Percentiles rank a stretch among this genome's conserved stretches.
phyloP scores from a whole-genome alignment of 768 basidiomycete genomes.

The Mycena maculata region DNA sequence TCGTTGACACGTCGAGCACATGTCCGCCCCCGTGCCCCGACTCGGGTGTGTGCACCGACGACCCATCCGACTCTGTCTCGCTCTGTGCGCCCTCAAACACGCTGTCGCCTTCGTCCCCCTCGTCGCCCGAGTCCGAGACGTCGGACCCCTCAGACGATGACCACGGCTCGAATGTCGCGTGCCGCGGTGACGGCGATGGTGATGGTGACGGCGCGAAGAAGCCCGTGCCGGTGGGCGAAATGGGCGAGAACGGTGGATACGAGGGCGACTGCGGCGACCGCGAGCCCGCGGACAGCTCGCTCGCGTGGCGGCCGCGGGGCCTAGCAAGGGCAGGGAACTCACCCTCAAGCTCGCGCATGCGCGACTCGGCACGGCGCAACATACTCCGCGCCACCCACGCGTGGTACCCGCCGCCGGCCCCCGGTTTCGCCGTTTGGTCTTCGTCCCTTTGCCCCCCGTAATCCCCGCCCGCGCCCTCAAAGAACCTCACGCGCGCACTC shows the following conservation, averaged over 20 bases:
- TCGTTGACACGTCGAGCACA: conserved; percentile 14
- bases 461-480: conserved; percentile 34
- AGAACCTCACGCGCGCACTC: conserved; percentile 42
- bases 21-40: conserved; percentile 25
- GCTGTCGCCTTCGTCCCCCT: neutral
- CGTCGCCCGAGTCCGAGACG: no score
- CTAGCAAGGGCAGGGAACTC: conserved; percentile 17
- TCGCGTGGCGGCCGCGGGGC: neutral
- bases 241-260: neutral
- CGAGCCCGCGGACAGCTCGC: neutral
- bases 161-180: conserved; percentile 34
- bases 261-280: neutral
- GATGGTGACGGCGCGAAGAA: conserved; percentile 20
- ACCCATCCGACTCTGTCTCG: conserved; percentile 27
- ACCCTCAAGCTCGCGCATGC: conserved; percentile 53
- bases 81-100: conserved; percentile 4
- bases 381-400: conserved; percentile 67
- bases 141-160: conserved; percentile 26
- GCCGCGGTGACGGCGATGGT: conserved; percentile 13
- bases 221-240: neutral
- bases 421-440: neutral
- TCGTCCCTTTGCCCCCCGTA: neutral
- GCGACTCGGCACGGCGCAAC: conserved; percentile 57
- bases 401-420: conserved; percentile 54
- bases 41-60: conserved; percentile 36